Evolutionary conservation across 805 yeast species (phyloP).

Genomic region (Ogataea paradorogensis): DNA sequence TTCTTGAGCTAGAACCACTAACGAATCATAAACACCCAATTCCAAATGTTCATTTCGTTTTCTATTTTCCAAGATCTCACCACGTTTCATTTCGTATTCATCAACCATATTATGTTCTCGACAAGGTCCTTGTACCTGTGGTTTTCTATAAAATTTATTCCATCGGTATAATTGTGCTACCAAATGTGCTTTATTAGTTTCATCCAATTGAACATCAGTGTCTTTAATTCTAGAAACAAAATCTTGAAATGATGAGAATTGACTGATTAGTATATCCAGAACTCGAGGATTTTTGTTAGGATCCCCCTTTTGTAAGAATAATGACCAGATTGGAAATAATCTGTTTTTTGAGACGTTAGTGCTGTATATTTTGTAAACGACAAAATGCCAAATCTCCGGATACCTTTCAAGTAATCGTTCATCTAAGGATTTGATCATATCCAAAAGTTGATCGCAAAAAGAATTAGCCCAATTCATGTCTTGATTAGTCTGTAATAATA

Average conservation of each 20-base stretch:
- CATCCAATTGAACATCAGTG: slow-evolving; percentile 23
- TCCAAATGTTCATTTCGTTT: background rate
- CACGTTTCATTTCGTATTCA: slow-evolving; percentile 11
- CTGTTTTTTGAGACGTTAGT: slow-evolving; percentile 14
- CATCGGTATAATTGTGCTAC: slow-evolving; percentile 29
- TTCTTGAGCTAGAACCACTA: slow-evolving; percentile 27
- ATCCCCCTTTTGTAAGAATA: slow-evolving; percentile 15
- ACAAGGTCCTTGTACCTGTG: slow-evolving; percentile 10
- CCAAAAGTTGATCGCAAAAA: slow-evolving; percentile 18
- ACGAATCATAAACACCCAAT: slow-evolving; percentile 12
- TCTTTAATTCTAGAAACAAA: slow-evolving; percentile 16
- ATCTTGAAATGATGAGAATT: slow-evolving; percentile 10
- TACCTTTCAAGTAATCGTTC: slow-evolving; percentile 18
- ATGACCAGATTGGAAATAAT: slow-evolving; percentile 17
- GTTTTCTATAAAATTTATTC: slow-evolving; percentile 13
- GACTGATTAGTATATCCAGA: slow-evolving; percentile 24
- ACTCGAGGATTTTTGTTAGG: slow-evolving; percentile 17
- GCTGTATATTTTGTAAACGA: slow-evolving; percentile 25
- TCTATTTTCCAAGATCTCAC: slow-evolving; percentile 6
- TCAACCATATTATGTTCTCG: slow-evolving; percentile 14
- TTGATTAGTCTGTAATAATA: slow-evolving; percentile 20
- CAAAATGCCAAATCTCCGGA: slow-evolving; percentile 33
- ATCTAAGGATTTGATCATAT: slow-evolving; percentile 21
- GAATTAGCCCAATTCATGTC: slow-evolving; percentile 8
- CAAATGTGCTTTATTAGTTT: slow-evolving; percentile 23